Conservation (phyloP, 345 rosid species). For the Salix viminalis region DNA sequence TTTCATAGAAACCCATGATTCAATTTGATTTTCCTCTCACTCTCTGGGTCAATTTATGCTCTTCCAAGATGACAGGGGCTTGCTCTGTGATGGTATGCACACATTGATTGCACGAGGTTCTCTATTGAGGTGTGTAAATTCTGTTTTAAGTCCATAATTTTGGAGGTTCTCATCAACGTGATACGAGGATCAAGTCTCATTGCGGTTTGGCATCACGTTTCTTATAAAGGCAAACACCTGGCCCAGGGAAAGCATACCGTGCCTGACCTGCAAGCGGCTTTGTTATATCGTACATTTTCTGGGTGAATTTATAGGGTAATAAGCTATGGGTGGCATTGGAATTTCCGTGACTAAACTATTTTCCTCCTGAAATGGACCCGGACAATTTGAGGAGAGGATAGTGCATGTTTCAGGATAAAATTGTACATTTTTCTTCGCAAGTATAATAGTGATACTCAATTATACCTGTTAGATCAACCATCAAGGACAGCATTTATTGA, state of each 20-base stretch:
- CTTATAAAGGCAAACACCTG: not conserved
- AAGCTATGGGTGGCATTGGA: not conserved
- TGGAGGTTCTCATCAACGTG: not conserved
- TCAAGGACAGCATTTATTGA: too few species aligned
- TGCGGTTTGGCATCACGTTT: not conserved
- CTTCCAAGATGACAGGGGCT: not conserved
- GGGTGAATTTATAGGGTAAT: not conserved
- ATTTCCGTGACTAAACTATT: not conserved
- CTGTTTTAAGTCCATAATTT: not conserved
- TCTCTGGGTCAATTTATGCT: not conserved
- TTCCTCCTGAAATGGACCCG: not conserved
- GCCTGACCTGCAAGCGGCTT: not conserved
- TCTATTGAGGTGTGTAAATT: not conserved
- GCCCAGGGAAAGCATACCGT: not conserved
- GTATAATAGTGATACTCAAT: too few species aligned
- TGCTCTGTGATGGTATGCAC: not conserved
- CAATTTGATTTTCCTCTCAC: not conserved
- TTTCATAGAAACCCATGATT: slow-evolving; percentile 3
- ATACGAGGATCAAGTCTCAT: not conserved
- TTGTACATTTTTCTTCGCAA: too few species aligned
- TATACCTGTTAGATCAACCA: too few species aligned
- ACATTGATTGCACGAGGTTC: not conserved
- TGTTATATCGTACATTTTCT: not conserved
- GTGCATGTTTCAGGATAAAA: too few species aligned
- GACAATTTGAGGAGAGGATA: not conserved